Evolutionary conservation across 2,329 filamentous ascomycete genomes (phyloP).

Genomic region (Talaromyces sp.): DNA sequence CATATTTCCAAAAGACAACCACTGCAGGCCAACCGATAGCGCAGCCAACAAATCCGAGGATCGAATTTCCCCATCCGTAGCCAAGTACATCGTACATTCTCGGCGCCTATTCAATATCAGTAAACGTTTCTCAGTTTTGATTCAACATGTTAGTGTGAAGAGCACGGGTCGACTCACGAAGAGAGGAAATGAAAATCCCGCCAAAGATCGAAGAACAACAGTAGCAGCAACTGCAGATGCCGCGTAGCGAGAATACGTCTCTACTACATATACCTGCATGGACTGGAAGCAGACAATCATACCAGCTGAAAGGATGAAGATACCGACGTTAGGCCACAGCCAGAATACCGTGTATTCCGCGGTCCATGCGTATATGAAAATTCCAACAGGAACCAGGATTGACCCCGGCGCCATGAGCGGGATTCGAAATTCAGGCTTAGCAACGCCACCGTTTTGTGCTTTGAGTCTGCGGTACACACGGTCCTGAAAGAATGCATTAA

Average conservation of each 20-base stretch:
- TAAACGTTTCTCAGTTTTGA: not conserved
- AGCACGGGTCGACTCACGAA: constrained; percentile 15
- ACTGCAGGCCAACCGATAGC: constrained; percentile 35
- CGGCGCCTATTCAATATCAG: not conserved
- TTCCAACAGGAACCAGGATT: constrained; percentile 41
- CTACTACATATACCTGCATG: constrained; percentile 25
- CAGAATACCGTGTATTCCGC: constrained; percentile 40
- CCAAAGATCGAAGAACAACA: constrained; percentile 16
- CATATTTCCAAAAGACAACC: constrained; percentile 40
- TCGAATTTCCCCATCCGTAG: constrained; percentile 17
- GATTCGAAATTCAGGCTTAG: constrained; percentile 51
- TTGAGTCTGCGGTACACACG: constrained; percentile 17
- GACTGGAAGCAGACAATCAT: constrained; percentile 27
- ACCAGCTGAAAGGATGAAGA: constrained; percentile 40
- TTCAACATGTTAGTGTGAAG: not conserved
- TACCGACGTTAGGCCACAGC: constrained; percentile 45
- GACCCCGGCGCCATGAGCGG: constrained; percentile 49
- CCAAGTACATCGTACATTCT: constrained; percentile 15
- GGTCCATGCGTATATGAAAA: constrained; percentile 49
- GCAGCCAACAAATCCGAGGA: constrained; percentile 23
- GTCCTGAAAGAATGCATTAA: not conserved
- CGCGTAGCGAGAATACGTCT: constrained; percentile 18
- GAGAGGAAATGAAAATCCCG: constrained; percentile 21
- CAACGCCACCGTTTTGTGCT: constrained; percentile 27
- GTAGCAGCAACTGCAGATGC: constrained; percentile 17